Percentiles rank a stretch among this genome's conserved stretches.
phyloP scores from a whole-genome alignment of 768 basidiomycete species.

The Mycena olivaceomarginata region DNA sequence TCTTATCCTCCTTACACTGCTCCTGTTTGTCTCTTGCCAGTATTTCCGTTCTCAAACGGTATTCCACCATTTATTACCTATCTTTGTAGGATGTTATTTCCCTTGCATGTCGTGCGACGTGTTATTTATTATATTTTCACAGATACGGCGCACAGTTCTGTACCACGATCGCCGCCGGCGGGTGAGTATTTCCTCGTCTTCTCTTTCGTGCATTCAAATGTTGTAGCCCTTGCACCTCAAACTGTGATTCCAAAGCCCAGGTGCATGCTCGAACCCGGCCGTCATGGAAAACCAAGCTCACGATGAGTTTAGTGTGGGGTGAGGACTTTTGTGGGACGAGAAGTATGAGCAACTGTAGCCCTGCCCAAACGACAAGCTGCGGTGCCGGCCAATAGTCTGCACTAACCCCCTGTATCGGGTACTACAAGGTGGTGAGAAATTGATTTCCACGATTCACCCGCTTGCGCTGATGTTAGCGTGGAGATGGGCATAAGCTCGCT shows the following conservation, averaged over 20 bases:
- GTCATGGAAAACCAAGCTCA: not conserved
- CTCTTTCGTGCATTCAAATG: not conserved
- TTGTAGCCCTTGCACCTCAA: slow-evolving; percentile 35
- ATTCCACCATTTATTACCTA: no score
- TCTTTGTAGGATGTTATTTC: not conserved
- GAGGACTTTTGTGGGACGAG: slow-evolving; percentile 22
- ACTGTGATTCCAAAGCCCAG: slow-evolving; percentile 40
- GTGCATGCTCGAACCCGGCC: not conserved
- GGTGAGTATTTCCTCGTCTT: not conserved
- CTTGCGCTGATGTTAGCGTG: not conserved
- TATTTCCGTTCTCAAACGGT: no score
- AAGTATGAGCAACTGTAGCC: slow-evolving; percentile 27
- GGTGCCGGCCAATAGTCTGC: slow-evolving; percentile 48
- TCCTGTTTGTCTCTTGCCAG: no score
- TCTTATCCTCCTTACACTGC: no score
- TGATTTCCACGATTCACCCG: not conserved
- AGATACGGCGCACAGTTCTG: slow-evolving; percentile 45
- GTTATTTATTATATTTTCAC: slow-evolving; percentile 8
- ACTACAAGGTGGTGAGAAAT: slow-evolving; percentile 44
- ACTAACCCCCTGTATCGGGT: slow-evolving; percentile 48
- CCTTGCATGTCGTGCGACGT: not conserved
- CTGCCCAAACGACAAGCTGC: slow-evolving; percentile 16
- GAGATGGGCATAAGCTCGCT: slow-evolving; percentile 37
- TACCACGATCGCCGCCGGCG: slow-evolving; percentile 26
- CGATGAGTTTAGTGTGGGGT: slow-evolving; percentile 23